Percentiles rank a stretch among this genome's conserved stretches.
Conservation (phyloP, 2,329 filamentous ascomycete species). For the Penicillium decumbens region DNA sequence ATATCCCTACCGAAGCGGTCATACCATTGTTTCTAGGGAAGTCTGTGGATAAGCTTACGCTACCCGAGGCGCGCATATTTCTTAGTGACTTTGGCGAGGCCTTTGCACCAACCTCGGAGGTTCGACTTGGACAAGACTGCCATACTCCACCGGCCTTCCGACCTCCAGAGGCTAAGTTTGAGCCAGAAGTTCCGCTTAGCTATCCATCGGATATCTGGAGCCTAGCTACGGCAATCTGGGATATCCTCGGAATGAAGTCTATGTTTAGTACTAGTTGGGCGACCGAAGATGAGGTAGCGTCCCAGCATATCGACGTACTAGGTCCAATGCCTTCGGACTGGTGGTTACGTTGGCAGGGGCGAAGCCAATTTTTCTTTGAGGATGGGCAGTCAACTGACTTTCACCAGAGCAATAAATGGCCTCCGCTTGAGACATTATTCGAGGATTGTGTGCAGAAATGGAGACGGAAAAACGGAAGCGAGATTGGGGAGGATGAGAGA, state of each 20-base stretch:
- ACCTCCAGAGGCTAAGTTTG: conserved; percentile 26
- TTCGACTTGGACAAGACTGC: conserved; percentile 14
- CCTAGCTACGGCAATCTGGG: conserved; percentile 23
- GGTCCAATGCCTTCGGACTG: conserved; percentile 18
- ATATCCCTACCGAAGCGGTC: conserved; percentile 27
- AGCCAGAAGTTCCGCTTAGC: conserved; percentile 15
- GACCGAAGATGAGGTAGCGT: conserved; percentile 14
- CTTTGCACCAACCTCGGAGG: conserved; percentile 14
- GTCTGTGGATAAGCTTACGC: conserved; percentile 24
- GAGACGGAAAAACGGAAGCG: conserved; percentile 14
- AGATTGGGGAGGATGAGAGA: conserved; percentile 22
- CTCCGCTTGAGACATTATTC: conserved; percentile 27
- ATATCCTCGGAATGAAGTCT: conserved; percentile 25
- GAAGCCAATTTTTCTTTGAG: conserved; percentile 13
- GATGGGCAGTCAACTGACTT: conserved; percentile 12
- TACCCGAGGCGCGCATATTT: conserved; percentile 27
- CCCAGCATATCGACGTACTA: conserved; percentile 23
- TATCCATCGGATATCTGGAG: conserved; percentile 28
- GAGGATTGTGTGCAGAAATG: conserved; percentile 17
- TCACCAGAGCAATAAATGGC: conserved; percentile 11
- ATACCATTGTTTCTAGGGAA: conserved; percentile 29
- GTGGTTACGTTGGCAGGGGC: conserved; percentile 17
- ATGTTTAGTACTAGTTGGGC: conserved; percentile 19
- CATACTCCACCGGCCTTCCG: conserved; percentile 15
- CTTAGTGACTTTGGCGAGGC: conserved; percentile 37